These are phyloP conservation scores for Termitomyces sp. DNA, from an alignment of 768 basidiomycete species.

Conservation along the genomic window DNA sequence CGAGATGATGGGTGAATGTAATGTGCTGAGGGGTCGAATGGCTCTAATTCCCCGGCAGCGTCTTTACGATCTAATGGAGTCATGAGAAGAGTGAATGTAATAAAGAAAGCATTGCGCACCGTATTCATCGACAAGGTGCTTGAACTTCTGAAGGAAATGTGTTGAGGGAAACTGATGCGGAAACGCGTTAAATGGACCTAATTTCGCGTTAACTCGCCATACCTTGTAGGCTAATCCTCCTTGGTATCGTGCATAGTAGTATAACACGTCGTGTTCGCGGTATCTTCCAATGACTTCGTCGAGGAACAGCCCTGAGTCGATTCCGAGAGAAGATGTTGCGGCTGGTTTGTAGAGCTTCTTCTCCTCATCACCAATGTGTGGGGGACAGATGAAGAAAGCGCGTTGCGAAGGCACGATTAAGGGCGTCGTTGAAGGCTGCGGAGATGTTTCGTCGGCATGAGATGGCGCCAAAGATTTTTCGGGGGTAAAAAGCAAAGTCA, in stretches of 20 bases:
- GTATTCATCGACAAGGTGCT: slow-evolving; percentile 48
- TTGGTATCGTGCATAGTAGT: slow-evolving; percentile 55
- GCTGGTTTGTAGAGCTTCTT: slow-evolving; percentile 36
- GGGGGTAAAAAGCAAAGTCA: slow-evolving; percentile 17
- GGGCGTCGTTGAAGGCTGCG: background rate
- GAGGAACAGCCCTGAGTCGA: slow-evolving; percentile 25
- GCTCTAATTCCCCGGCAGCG: slow-evolving; percentile 31
- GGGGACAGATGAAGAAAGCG: slow-evolving; percentile 31
- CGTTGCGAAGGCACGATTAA: background rate
- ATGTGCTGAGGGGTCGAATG: slow-evolving; percentile 56
- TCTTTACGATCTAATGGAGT: slow-evolving; percentile 39
- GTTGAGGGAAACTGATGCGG: slow-evolving; percentile 35
- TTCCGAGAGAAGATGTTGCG: slow-evolving; percentile 25
- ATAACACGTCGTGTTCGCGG: slow-evolving; percentile 28
- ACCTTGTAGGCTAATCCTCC: slow-evolving; percentile 60
- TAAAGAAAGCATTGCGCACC: slow-evolving; percentile 31
- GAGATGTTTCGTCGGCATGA: background rate
- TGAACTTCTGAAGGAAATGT: slow-evolving; percentile 30
- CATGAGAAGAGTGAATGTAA: slow-evolving; percentile 6
- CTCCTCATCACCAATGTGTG: slow-evolving; percentile 27
- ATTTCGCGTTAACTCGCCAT: slow-evolving; percentile 16
- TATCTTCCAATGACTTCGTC: slow-evolving; percentile 58
- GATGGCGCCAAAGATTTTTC: background rate
- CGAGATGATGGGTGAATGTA: slow-evolving; percentile 60
- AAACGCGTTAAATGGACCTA: slow-evolving; percentile 20